A percentile compares a stretch with the other conserved stretches of the same genome.
Evolutionary conservation across 371 early-diverging fungal species (phyloP).

Genomic region (Mucor racemosus): DNA sequence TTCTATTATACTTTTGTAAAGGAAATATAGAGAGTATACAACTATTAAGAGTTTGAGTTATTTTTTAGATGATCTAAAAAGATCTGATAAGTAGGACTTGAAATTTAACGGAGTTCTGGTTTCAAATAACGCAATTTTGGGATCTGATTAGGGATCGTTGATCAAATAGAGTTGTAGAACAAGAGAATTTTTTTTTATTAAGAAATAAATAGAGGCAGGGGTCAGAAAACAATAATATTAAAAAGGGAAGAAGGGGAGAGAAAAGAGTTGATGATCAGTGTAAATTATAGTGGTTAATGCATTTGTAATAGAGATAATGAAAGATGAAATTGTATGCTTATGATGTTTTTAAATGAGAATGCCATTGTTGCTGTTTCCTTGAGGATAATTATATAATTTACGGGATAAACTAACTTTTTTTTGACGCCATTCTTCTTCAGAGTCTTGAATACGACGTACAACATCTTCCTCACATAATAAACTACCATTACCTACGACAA

Average conservation of each 20-base stretch:
- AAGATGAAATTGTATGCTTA: neutral
- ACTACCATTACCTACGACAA: conserved; percentile 47
- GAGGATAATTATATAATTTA: conserved; percentile 2
- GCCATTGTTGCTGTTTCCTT: neutral
- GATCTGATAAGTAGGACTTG: conserved; percentile 9
- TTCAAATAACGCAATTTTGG: neutral
- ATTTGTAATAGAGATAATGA: conserved; percentile 1
- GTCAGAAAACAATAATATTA: neutral
- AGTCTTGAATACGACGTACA: conserved; percentile 48
- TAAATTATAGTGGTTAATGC: neutral
- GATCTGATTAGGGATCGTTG: conserved; percentile 7
- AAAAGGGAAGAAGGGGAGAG: neutral
- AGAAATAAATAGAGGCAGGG: neutral
- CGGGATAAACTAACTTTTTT: conserved; percentile 29
- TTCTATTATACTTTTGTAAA: neutral
- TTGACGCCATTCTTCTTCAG: conserved; percentile 50
- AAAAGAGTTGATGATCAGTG: neutral
- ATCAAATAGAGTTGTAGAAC: neutral
- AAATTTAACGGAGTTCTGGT: neutral
- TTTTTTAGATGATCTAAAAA: conserved; percentile 8
- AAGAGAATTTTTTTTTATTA: neutral
- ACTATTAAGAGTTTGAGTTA: conserved; percentile 4
- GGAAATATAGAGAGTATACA: neutral
- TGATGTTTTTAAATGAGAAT: conserved; percentile 4
- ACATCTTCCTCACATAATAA: conserved; percentile 50